Evolutionary conservation across 1,284 basidiomycete species (phyloP), one percentile per base, ranked within the genome.

Genomic region (Fomitiporia mediterranea): DNA sequence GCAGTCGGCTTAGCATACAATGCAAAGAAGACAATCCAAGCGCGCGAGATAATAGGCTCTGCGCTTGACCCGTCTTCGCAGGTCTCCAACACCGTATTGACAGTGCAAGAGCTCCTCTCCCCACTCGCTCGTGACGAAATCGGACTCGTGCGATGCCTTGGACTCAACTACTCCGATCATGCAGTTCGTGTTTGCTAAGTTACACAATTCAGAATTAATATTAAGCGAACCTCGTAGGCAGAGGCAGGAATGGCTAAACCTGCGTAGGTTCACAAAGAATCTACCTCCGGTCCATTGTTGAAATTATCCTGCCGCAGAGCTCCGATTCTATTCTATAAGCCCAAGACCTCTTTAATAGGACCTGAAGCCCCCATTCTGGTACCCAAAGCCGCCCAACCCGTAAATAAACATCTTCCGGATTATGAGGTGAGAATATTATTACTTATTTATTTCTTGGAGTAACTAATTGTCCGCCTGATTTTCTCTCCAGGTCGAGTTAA

Each of bases 261-360:
- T 23, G 71, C 76, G 85, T 87, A 69, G 61, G 79, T 70, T 52
- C 47, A n/a, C n/a, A n/a, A n/a, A n/a, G n/a, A n/a, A n/a, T n/a
- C n/a, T n/a, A n/a, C n/a, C n/a, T n/a, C n/a, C 34, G 3, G 21
- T 13, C 2, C n/a, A 40, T 48, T 44, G 21, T 35, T 5, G 15
- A 47, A 40, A 27, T 49, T 52, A 30, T 55, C 40, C 5, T 49
- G 64, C n/a, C 64, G 49, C 32, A 83, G 82, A 2, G 83, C 83
- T 39, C 89, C 90, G 0, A 75, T 87, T 30, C 71, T 92, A 4
- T 93, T 93, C 72, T 86, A 86, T 72, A 94, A 94, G 69, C 91
- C 92, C 1, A 68, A 80, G 0, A 79, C 81, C 0, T 74, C 88
- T 8, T 74, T 94, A 48, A 85, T 89, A 35, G 85, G 86, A 9